A percentile compares a stretch with the other conserved stretches of the same genome.
Conservation (phyloP, 2,329 filamentous ascomycete species). For the Epichloe hybrida region DNA sequence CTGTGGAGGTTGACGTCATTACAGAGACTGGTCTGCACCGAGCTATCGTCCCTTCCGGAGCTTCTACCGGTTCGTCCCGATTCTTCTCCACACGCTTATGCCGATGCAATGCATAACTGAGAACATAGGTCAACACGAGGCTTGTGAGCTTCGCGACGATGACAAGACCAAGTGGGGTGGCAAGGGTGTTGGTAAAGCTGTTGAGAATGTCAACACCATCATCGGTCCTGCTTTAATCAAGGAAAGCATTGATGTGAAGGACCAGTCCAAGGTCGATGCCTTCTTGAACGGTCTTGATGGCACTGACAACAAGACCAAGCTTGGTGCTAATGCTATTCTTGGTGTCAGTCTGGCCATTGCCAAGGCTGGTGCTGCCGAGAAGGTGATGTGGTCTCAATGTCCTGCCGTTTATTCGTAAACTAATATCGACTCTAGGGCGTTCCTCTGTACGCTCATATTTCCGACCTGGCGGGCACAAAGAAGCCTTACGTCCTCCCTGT, state of each 20-base stretch:
- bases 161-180: slow-evolving; percentile 77
- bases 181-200: slow-evolving; percentile 79
- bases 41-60: slow-evolving; percentile 92
- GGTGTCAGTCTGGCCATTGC: slow-evolving; percentile 74
- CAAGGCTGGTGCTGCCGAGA: slow-evolving; percentile 82
- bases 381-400: slow-evolving; percentile 30
- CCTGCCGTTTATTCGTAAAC: background rate
- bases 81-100: slow-evolving; percentile 8
- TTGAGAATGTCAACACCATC: slow-evolving; percentile 70
- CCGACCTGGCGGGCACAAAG: slow-evolving; percentile 78
- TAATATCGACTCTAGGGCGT: slow-evolving; percentile 39
- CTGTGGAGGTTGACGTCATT: slow-evolving; percentile 94
- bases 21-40: slow-evolving; percentile 94
- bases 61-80: slow-evolving; percentile 66
- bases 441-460: slow-evolving; percentile 78
- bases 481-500: slow-evolving; percentile 84
- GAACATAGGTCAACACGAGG: slow-evolving; percentile 66
- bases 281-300: slow-evolving; percentile 80
- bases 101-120: slow-evolving; percentile 16
- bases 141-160: slow-evolving; percentile 79
- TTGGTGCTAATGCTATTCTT: slow-evolving; percentile 80
- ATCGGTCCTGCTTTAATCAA: slow-evolving; percentile 74
- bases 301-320: slow-evolving; percentile 73
- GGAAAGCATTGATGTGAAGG: slow-evolving; percentile 72
- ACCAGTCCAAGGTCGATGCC: slow-evolving; percentile 70